Evolutionary conservation across 139 green algal species (phyloP).

Genomic region (Spirogloea muscicola): DNA sequence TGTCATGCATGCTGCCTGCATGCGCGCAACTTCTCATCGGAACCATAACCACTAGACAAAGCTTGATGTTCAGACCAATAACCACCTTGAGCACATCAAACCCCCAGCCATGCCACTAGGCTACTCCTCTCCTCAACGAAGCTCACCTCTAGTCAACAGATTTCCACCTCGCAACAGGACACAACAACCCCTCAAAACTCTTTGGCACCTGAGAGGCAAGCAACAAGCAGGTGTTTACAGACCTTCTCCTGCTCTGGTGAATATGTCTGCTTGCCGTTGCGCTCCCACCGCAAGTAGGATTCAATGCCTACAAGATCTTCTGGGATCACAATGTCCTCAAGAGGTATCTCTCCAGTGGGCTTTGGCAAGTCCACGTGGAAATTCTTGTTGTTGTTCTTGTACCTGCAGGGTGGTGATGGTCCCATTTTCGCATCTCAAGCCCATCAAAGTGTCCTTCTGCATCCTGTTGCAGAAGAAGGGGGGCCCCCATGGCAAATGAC

Average conservation of each 20-base stretch:
- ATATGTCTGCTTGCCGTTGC: conserved; percentile 43
- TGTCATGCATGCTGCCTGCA: neutral
- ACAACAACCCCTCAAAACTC: neutral
- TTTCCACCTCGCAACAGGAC: neutral
- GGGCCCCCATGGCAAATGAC: conserved; percentile 1
- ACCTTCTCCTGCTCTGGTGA: conserved; percentile 41
- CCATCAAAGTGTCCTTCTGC: neutral
- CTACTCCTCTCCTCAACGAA: too few relatives aligned
- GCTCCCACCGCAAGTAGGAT: conserved; percentile 37
- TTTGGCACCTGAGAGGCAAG: neutral
- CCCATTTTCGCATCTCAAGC: neutral
- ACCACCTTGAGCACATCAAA: neutral
- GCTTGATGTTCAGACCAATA: neutral
- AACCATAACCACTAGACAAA: too few relatives aligned
- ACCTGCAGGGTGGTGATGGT: conserved; percentile 29
- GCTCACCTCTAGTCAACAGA: neutral
- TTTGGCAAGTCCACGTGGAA: conserved; percentile 69
- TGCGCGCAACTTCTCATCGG: neutral
- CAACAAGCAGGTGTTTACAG: neutral
- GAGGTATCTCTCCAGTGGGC: conserved; percentile 1
- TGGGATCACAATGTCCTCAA: conserved; percentile 15
- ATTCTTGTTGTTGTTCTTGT: conserved; percentile 77
- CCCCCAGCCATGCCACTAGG: neutral
- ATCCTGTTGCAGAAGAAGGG: conserved; percentile 5
- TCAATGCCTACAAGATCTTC: conserved; percentile 32